Evolutionary conservation across 345 rosid genomes (phyloP), one percentile per base, ranked within the genome.

Genomic region (Salix viminalis): DNA sequence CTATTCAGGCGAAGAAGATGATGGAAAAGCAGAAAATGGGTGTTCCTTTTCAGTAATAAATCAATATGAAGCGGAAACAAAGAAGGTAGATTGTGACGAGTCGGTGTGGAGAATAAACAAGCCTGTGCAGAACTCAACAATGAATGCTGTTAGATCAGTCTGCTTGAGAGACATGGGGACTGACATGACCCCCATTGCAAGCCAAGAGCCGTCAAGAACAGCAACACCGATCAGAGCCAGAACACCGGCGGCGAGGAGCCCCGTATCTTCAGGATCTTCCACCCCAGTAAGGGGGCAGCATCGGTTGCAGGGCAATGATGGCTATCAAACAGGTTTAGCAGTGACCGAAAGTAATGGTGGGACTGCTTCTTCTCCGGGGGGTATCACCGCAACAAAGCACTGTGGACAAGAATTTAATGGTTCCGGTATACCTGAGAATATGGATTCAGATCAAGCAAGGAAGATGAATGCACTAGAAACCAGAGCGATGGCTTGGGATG

Each of bases 91-190:
- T n/a, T 89, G 89, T 54, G 93, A 88, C 36, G 93, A 85, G 73
- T 80, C 92, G 3, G 39, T 86, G 42, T 91, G 97, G 97, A 82
- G 89, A 76, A 79, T 88, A 79, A 83, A 82, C 70, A 91, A 86
- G 74, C 77, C 89, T 24, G 82, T 56, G 36, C 82, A 83, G 81
- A 83, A 83, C 76, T 81, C 90, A 16, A 69, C 75, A 39, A 24
- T 85, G 39, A 75, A 89, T n/a, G 82, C 72, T 67, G 79, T 89
- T 77, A 78, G 94, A 84, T 91, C 97, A 13, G 84, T 95, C 0
- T 89, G 94, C 76, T 93, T 95, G 72, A 89, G 97, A 73, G 97
- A 95, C 66, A 95, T 91, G 96, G 97, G 99, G 73, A 95, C 99
- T 34, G 99, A 95, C 86, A 95, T 95, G 99, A 93, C 97, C 74